Evolutionary conservation across 176 grass and related monocot genomes (phyloP), one percentile per base, ranked within the genome.

Genomic region (Eleusine coracana): DNA sequence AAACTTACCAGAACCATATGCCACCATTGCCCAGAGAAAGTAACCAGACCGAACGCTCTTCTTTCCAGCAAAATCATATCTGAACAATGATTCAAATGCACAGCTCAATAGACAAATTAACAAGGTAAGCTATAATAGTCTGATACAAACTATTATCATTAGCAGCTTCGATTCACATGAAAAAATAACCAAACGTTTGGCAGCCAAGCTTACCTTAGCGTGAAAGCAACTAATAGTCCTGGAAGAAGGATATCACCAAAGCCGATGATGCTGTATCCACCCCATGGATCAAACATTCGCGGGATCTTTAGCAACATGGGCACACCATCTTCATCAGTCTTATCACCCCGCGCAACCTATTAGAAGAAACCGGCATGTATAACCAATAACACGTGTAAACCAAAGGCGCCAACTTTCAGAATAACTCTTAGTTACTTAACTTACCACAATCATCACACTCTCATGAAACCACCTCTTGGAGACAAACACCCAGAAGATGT

Each of bases 171-270:
- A 60, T 38, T 25, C 64, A 76, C 29, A 70, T 52, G n/a, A 50
- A 54, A 10, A 14, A 81, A 71, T 27, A 58, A 12, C 17, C 12
- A 41, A 21, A 31, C 10, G 1, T 81, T 64, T 80, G 14, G 6
- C 20, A 75, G 37, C 44, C 34, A 51, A 20, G 71, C 51, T 84
- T 23, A 95, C 96, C 96, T 95, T 49, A 98, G 73, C 3, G 96
- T 84, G 60, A 98, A 98, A 36, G 92, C 96, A 77, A 98, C 90
- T 38, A 98, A 75, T 65, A 98, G 81, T 11, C 96, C 92, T 40
- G 96, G 96, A 83, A 98, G 89, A 86, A 98, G 90, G 76, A 98
- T 98, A 82, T 98, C 96, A 68, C 92, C 96, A 86, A 98, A 98
- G 16, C 96, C 92, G 38, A 98, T 98, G 51, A 98, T 93, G 63